Base-by-base conservation (phyloP, 495 filamentous ascomycete genomes). In the Lepidopterella palustris region DNA sequence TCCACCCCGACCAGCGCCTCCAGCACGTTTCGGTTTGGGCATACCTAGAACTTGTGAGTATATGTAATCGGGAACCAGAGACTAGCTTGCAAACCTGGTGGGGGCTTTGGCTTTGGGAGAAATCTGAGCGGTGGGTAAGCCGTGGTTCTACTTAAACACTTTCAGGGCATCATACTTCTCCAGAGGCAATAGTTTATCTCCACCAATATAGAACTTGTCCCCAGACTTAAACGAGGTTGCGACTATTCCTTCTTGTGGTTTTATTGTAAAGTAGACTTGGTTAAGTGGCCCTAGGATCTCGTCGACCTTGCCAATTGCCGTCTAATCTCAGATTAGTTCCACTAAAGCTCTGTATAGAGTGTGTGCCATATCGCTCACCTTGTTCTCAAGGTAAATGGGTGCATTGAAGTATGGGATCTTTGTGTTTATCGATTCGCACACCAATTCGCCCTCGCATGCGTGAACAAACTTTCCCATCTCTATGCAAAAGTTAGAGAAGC, bases 391-490 rank as follows among this genome's bases (percentile, higher is more conserved):
- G 79, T 92, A 98, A 69, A 97, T 95, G 53, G 89, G 90, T 39
- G 95, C 93, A 78, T 97, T 97, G 86, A 98, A 98, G 76, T 97
- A 95, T 48, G 93, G 93, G 54, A 98, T 87, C 78, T 97, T 97
- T 57, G 88, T 79, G 78, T 96, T 97, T 73, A 86, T 83, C 55
- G 87, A 92, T 76, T 88, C 83, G 85, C 91, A 95, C 61, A 98
- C 84, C 77, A 98, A 90, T 74, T 98, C 93, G 69, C 93, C 92
- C 74, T 98, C 93, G 75, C 87, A 91, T 35, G 89, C 83, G 76
- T 98, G 93, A 70, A 97, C 74, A 75, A 97, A 92, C 65, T 82
- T 80, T 70, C 93, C 93, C 87, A 98, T 89, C 78, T 96, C 89
- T 89, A 63, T 53, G 9, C 15, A 21, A 31, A 1, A 9, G 48